These are phyloP conservation scores for Acanthamoeba castellanii DNA, from an alignment of 208 protist species.

Conservation along the genomic window DNA sequence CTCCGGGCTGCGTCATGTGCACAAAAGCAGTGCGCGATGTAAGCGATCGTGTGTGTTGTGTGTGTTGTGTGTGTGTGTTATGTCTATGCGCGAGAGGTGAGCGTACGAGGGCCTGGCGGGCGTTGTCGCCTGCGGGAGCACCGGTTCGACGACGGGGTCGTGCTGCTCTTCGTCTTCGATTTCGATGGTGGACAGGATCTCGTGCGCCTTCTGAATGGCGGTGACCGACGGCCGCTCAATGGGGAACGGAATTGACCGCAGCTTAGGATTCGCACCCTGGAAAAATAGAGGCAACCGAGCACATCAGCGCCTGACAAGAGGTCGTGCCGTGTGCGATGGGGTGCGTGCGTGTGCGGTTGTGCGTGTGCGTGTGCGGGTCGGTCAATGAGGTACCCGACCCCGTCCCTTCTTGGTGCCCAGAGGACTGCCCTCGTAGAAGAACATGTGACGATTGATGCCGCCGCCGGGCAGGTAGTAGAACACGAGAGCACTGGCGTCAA, in stretches of 20 bases:
- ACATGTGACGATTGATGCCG: constrained; percentile 2
- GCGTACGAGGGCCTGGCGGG: no score
- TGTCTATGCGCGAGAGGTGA: no score
- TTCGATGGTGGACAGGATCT: constrained; percentile 41
- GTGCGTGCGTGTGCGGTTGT: no score
- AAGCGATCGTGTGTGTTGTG: no score
- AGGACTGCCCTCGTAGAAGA: constrained; percentile 60
- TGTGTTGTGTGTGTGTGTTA: no score
- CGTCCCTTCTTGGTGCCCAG: constrained; percentile 25
- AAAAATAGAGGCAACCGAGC: background rate
- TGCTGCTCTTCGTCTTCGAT: background rate
- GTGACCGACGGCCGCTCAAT: constrained; percentile 46
- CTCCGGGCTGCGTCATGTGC: background rate
- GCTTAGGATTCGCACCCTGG: constrained; percentile 52
- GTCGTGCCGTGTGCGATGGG: background rate
- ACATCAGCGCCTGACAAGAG: background rate
- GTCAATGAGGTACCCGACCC: background rate
- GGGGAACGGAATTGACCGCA: constrained; percentile 53
- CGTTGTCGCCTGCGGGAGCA: no score
- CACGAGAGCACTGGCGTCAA: constrained; percentile 12
- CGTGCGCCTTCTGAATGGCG: background rate
- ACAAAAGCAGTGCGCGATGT: no score
- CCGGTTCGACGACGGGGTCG: background rate
- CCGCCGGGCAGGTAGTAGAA: constrained; percentile 44
- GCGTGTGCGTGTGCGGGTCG: no score